Base-by-base conservation (phyloP, 495 filamentous ascomycete species). In the Penicillium atrosanguineum region DNA sequence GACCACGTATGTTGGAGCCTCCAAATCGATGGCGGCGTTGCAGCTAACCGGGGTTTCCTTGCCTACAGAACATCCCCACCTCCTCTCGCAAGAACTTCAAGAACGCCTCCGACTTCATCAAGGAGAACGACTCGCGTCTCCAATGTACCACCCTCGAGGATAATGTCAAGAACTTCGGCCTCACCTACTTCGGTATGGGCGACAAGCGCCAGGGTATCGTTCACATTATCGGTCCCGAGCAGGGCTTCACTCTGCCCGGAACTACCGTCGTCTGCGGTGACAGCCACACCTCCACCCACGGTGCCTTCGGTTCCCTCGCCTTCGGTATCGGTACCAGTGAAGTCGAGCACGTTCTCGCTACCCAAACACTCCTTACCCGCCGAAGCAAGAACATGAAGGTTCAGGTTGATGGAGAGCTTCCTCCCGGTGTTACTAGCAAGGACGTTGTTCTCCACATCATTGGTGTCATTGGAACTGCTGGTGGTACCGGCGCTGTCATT, bases 131-230 rank as follows among this genome's bases (percentile, higher is more conserved):
- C 69, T 97, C 93, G 44, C 85, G 93, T 51, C 81, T 86, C 44
- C 94, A 98, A 81, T 96, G 91, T 73, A 81, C 90, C 56, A 98
- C 94, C 37, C 84, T 98, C 28, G 94, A 98, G 70, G 85, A 97
- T 55, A 98, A 98, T 64, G 94, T 98, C 53, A 95, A 95, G 74
- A 88, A 90, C 50, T 97, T 97, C 60, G 91, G 88, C 59, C 81
- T 98, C 65, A 97, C 94, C 65, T 98, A 97, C 74, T 98, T 98
- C 62, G 94, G 94, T 46, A 85, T 98, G 54, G 91, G 85, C 38
- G 94, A 97, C 72, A 95, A 95, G 78, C 83, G 94, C 28, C 94
- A 98, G 76, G 94, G 94, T 59, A 98, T 98, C 66, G 94, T 98
- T 39, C 94, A 98, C 72, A 88, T 98, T 64, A 96, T 98, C 61